Percentiles rank a stretch among this genome's conserved stretches.
Evolutionary conservation across 2,329 filamentous ascomycete species (phyloP).

Genomic region (Massarina eburnea): DNA sequence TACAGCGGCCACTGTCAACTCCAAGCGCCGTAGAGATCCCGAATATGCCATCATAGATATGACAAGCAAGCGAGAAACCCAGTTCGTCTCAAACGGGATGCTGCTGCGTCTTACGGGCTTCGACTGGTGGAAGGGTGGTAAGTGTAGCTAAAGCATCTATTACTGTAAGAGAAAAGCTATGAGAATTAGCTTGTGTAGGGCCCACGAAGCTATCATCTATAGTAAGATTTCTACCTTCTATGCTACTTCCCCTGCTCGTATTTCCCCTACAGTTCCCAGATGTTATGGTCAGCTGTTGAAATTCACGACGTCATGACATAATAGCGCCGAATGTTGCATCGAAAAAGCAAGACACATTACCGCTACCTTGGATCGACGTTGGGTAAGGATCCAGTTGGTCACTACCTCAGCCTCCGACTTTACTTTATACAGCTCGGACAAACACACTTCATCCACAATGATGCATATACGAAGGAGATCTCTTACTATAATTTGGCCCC

Average conservation of each 20-base stretch:
- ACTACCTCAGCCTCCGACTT: neutral
- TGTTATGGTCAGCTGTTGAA: neutral
- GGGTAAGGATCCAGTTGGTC: slow-evolving; percentile 6
- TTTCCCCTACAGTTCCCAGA: neutral
- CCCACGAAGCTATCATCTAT: neutral
- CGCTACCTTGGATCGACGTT: slow-evolving; percentile 4
- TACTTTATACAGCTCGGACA: neutral
- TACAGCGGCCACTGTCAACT: neutral
- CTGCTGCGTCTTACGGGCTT: slow-evolving; percentile 18
- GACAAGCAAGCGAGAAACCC: slow-evolving; percentile 10
- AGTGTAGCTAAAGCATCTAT: slow-evolving; percentile 8
- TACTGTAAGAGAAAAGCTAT: neutral
- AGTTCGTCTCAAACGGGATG: slow-evolving; percentile 4
- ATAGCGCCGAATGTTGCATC: slow-evolving; percentile 20
- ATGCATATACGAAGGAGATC: slow-evolving; percentile 18
- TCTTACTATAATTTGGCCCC: slow-evolving; percentile 8
- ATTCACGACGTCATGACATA: slow-evolving; percentile 11
- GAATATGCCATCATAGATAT: neutral
- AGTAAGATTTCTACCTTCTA: neutral
- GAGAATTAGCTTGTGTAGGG: neutral
- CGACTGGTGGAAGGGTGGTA: slow-evolving; percentile 14
- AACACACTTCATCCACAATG: slow-evolving; percentile 1
- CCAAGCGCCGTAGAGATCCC: slow-evolving; percentile 11
- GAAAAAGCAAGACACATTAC: slow-evolving; percentile 3
- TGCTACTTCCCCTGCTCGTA: neutral